Evolutionary conservation across 2,329 filamentous ascomycete genomes (phyloP).

Genomic region (Cadophora luteo-olivacea): DNA sequence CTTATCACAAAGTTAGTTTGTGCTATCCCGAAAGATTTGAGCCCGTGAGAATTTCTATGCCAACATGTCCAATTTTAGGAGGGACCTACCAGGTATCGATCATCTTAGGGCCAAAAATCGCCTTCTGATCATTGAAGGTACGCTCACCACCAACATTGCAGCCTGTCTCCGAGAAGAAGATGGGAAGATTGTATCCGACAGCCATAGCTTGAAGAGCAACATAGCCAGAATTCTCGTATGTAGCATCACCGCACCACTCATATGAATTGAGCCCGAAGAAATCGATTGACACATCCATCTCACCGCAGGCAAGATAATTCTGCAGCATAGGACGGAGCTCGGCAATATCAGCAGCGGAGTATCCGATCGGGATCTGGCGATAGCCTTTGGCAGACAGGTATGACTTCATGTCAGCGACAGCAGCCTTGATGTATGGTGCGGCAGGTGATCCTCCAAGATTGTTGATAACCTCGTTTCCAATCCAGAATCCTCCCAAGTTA

Average conservation of each 20-base stretch:
- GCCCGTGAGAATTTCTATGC: neutral
- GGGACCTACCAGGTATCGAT: constrained; percentile 56
- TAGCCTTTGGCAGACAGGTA: constrained; percentile 56
- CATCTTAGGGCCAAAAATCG: constrained; percentile 81
- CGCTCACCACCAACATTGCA: constrained; percentile 72
- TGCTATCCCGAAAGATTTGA: neutral
- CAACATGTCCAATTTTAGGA: neutral
- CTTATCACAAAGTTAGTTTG: neutral
- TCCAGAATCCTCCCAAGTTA: constrained; percentile 81
- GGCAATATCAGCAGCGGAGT: constrained; percentile 70
- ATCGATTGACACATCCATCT: constrained; percentile 64
- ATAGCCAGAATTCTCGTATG: constrained; percentile 66
- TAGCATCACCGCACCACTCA: constrained; percentile 67
- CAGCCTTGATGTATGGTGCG: constrained; percentile 63
- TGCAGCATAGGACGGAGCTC: constrained; percentile 73
- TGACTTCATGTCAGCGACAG: constrained; percentile 61
- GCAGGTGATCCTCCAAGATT: constrained; percentile 56
- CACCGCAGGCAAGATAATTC: constrained; percentile 75
- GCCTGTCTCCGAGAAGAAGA: constrained; percentile 89
- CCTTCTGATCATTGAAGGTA: constrained; percentile 73
- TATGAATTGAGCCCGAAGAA: constrained; percentile 73
- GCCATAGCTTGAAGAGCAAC: constrained; percentile 70
- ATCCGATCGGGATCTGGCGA: constrained; percentile 60
- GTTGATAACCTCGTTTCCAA: constrained; percentile 87
- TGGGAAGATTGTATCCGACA: constrained; percentile 71